Conservation (phyloP, 2,329 filamentous ascomycete species). For the Salinomyces thailandicus region DNA sequence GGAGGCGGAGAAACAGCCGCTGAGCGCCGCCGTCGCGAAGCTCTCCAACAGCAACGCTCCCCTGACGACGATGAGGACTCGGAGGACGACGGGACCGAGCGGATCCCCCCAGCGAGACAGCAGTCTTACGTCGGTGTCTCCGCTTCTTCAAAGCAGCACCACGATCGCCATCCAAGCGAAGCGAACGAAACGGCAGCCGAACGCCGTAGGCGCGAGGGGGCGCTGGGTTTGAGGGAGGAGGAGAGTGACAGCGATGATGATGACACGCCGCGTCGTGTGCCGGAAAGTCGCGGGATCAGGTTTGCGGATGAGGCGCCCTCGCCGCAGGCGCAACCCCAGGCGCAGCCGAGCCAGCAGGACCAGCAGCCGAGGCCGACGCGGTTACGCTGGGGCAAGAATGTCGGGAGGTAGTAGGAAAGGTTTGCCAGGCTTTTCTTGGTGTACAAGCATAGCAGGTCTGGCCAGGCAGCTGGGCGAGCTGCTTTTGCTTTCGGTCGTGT, state of each 20-base stretch:
- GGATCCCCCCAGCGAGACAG: constrained; percentile 22
- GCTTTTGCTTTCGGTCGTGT: too few species aligned
- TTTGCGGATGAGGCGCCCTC: constrained; percentile 17
- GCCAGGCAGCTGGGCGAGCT: too few species aligned
- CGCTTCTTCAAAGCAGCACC: too few species aligned
- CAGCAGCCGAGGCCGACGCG: background rate
- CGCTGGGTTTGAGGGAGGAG: constrained; percentile 48
- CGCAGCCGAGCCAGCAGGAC: constrained; percentile 1
- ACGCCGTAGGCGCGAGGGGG: constrained; percentile 60
- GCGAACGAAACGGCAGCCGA: constrained; percentile 62
- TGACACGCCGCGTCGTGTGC: constrained; percentile 9
- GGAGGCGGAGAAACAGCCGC: constrained; percentile 28
- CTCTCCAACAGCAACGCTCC: constrained; percentile 14
- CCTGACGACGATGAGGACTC: constrained; percentile 28
- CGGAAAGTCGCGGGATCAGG: constrained; percentile 13
- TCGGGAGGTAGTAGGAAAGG: too few species aligned
- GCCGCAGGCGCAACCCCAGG: constrained; percentile 1
- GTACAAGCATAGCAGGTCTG: too few species aligned
- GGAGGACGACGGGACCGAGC: constrained; percentile 30
- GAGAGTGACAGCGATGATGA: constrained; percentile 45
- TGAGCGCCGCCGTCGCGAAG: constrained; percentile 35
- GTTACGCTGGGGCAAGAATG: constrained; percentile 23
- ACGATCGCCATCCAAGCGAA: constrained; percentile 24
- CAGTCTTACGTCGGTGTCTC: constrained; percentile 3
- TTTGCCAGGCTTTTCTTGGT: too few species aligned